These are phyloP conservation scores for Mortierella sp. DNA, from an alignment of 371 early-diverging fungal species.

Conservation along the genomic window DNA sequence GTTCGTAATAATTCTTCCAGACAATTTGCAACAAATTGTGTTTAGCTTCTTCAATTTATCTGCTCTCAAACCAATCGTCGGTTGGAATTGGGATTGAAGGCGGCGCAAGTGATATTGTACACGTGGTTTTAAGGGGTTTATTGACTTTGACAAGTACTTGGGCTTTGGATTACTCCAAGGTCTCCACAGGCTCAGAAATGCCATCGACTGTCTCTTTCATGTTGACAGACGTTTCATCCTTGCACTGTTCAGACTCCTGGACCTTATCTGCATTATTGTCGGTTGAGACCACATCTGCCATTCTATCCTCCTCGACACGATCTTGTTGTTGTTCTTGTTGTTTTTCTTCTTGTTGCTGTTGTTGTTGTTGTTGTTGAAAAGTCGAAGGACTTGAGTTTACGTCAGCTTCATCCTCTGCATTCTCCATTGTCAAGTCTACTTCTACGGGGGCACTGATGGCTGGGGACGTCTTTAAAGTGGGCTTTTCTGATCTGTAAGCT, in stretches of 20 bases:
- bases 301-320: background rate
- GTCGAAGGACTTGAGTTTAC: background rate
- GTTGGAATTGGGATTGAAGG: too few species aligned
- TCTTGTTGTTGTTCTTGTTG: background rate
- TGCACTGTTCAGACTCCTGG: background rate
- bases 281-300: constrained; percentile 10
- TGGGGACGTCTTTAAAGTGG: background rate
- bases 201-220: background rate
- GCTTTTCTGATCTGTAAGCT: background rate
- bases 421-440: constrained; percentile 7
- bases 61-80: background rate
- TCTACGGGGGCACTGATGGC: background rate
- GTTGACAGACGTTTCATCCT: background rate
- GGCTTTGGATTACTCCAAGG: too few species aligned
- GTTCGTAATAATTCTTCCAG: background rate
- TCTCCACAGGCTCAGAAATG: background rate
- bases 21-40: background rate
- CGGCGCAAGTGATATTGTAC: too few species aligned
- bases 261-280: background rate
- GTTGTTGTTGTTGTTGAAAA: background rate
- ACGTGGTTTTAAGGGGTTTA: too few species aligned
- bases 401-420: background rate
- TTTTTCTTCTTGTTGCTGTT: background rate
- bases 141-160: too few species aligned
- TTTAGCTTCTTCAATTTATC: background rate